Base-by-base conservation (phyloP, 2,329 filamentous ascomycete species). In the Penicillium sp. region DNA sequence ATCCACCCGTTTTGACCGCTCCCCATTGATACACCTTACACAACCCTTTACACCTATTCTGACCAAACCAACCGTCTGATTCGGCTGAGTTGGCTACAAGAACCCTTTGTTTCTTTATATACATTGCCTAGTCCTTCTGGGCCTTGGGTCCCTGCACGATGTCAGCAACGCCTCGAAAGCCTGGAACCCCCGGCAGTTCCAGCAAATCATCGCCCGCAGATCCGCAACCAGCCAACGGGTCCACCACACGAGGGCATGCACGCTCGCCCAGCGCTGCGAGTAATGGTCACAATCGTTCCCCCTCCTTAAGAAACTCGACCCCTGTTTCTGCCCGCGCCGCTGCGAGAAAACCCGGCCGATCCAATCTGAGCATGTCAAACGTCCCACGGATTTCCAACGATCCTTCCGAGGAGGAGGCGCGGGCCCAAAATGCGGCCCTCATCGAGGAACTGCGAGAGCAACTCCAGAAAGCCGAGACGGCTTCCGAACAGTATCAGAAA, bases 361-460 rank as follows among this genome's bases (percentile, higher is more conserved):
- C 75, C 48, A 75, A 75, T 51, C 69, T 78, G 45, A 78, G 75
- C 67, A 75, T 74, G 67, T 77, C 73, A 35, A 77, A 70, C 55
- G 71, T 77, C 26, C 73, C 80, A 60, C 79, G 78, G 57, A 70
- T 73, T 48, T 70, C 75, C 43, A 77, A 81, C 50, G 82, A 83
- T 59, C 80, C 80, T 33, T 74, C 74, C 49, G 87, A 91, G 55
- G 84, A 92, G 62, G 89, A 93, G 51, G 87, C 88, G 61, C 87
- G 90, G 65, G 92, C 91, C 19, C 92, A 95, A 75, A 88, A 89
- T 61, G 82, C 91, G 43, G 88, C 90, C 16, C 80, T 90, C 55
- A 83, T 96, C 57, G 91, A 96, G 62, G 92, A 97, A 63, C 80
- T 97, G 58, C 92, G 92, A 76, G 87, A 92, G 63, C 87, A 91